Conservation (phyloP, 2,329 filamentous ascomycete genomes). For the Onygena corvina region DNA sequence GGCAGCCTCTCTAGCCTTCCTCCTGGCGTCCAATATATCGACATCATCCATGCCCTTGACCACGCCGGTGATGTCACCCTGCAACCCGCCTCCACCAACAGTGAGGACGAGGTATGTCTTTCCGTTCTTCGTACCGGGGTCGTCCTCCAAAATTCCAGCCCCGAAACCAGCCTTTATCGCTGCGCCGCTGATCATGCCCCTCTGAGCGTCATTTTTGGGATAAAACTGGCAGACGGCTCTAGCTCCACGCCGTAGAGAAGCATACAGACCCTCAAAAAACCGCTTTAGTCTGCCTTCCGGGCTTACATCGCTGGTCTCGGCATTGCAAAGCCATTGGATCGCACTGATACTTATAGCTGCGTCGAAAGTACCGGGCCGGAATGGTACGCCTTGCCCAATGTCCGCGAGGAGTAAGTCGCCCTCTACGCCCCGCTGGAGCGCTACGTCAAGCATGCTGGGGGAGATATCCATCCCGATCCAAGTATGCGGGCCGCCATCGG, state of each 20-base stretch:
- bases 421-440: conserved; percentile 79
- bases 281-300: conserved; percentile 64
- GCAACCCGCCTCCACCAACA: conserved; percentile 58
- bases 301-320: conserved; percentile 73
- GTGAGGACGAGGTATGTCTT: conserved; percentile 95
- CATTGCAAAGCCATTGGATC: conserved; percentile 98
- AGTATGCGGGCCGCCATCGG: conserved; percentile 71
- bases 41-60: conserved; percentile 82
- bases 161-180: conserved; percentile 92
- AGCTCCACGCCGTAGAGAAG: conserved; percentile 67
- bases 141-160: conserved; percentile 86
- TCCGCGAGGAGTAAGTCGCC: conserved; percentile 90
- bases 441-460: conserved; percentile 91
- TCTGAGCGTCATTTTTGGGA: conserved; percentile 85
- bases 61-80: conserved; percentile 73
- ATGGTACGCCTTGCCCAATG: conserved; percentile 90
- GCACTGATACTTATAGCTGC: conserved; percentile 90
- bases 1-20: conserved; percentile 35
- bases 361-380: conserved; percentile 83
- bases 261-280: conserved; percentile 90
- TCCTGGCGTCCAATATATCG: conserved; percentile 61
- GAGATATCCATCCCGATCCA: conserved; percentile 98
- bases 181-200: conserved; percentile 80
- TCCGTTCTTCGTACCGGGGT: conserved; percentile 87
- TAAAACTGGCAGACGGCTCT: conserved; percentile 96